Conservation (phyloP, 2,329 filamentous ascomycete species). For the Trichoderma sp. region DNA sequence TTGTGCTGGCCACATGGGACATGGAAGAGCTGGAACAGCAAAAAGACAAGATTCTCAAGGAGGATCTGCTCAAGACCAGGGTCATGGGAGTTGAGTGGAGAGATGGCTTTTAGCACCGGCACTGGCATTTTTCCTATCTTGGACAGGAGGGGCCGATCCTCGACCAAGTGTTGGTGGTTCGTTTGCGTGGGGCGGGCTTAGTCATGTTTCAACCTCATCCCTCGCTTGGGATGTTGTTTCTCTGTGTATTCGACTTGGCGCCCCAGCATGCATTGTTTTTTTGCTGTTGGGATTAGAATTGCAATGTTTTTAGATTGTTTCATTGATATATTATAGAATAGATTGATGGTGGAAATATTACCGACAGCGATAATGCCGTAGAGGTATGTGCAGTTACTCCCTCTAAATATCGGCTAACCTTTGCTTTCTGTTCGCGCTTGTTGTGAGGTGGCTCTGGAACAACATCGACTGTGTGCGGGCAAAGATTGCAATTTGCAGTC, state of each 20-base stretch:
- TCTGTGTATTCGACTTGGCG: neutral
- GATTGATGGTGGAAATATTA: neutral
- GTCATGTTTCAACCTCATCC: constrained; percentile 14
- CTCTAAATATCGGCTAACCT: too few relatives aligned
- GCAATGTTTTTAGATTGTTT: neutral
- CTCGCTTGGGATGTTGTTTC: neutral
- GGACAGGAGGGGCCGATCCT: neutral
- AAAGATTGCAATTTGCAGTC: neutral
- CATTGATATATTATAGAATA: neutral
- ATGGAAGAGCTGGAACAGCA: constrained; percentile 2
- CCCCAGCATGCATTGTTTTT: neutral
- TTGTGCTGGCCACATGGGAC: neutral
- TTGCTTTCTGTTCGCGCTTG: neutral
- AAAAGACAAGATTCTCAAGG: neutral
- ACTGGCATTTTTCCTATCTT: neutral
- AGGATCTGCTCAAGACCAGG: neutral
- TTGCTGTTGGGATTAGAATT: neutral
- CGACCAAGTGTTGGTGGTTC: neutral
- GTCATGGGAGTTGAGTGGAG: neutral
- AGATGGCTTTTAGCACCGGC: neutral
- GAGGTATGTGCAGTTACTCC: neutral
- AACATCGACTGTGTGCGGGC: neutral
- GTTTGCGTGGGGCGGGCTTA: neutral
- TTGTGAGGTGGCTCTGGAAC: neutral
- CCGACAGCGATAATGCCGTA: neutral